Evolutionary conservation across 1,139 yeast genomes (phyloP).

Genomic region (Yamadazyma epiphylla): DNA sequence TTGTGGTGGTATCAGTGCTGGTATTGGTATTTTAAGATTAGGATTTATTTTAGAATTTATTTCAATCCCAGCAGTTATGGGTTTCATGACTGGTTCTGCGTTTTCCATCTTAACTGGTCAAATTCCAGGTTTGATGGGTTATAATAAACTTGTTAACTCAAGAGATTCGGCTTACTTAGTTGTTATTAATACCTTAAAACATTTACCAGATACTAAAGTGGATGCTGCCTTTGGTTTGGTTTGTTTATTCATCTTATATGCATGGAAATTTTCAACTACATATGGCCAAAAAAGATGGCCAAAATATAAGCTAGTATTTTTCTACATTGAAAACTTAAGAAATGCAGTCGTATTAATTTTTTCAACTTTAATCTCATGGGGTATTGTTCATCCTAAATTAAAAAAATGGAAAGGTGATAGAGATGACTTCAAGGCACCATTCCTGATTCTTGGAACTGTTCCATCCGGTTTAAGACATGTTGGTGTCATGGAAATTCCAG

Average conservation of each 20-base stretch:
- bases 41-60: slow-evolving; percentile 89
- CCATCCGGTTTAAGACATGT: slow-evolving; percentile 79
- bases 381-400: slow-evolving; percentile 64
- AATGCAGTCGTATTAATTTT: slow-evolving; percentile 78
- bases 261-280: slow-evolving; percentile 58
- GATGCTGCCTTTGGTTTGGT: slow-evolving; percentile 92
- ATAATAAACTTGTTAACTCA: slow-evolving; percentile 59
- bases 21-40: slow-evolving; percentile 74
- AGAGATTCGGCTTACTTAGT: slow-evolving; percentile 68
- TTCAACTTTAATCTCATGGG: slow-evolving; percentile 69
- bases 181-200: slow-evolving; percentile 67
- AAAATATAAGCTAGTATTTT: slow-evolving; percentile 50
- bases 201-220: slow-evolving; percentile 59
- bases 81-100: slow-evolving; percentile 95
- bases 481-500: slow-evolving; percentile 67
- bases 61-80: slow-evolving; percentile 89
- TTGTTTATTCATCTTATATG: slow-evolving; percentile 62
- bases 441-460: slow-evolving; percentile 67
- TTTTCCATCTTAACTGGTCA: slow-evolving; percentile 79
- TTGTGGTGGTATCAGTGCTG: slow-evolving; percentile 83
- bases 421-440: slow-evolving; percentile 38
- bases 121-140: slow-evolving; percentile 85
- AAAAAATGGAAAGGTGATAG: slow-evolving; percentile 44
- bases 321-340: slow-evolving; percentile 73
- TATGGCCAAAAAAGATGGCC: slow-evolving; percentile 66